Base-by-base conservation (phyloP, 208 protist species). In the Leishmania turanica region DNA sequence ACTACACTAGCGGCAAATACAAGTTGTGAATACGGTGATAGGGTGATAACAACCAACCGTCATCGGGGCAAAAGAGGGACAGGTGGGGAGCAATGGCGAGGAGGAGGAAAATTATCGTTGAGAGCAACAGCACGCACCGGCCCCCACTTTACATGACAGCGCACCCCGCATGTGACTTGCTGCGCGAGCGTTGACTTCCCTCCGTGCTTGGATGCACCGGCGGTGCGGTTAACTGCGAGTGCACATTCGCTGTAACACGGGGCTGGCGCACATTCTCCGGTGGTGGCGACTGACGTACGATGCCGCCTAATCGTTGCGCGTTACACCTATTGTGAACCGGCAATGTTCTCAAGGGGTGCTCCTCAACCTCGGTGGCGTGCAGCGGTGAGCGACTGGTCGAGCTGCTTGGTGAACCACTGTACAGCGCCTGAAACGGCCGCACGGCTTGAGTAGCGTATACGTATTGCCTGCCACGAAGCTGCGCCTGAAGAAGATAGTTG, bases 401-500 rank as follows among this genome's bases (percentile, higher is more conserved):
- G 31, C 6, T 40, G 19, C 42, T 42, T 19, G 31, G 74, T n/a
- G 74, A 53, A 17, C 15, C 17, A 24, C 42, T 31, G 24, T 34
- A 15, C n/a, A 78, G 62, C 37, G 11, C 42, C 8, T 42, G 56
- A 58, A n/a, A 34, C 40, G 45, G 1, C 24, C 4, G 75, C 24
- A 24, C 42, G 21, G 60, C 5, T 24, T 34, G 56, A 9, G 42
- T 21, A 45, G 24, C 3, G 42, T 21, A 47, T 8, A 5, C 2
- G 42, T 70, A 37, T 31, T 53, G 37, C 27, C 45, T 74, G 45
- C 15, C 68, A 53, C 78, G 66, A 71, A 60, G 75, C 51, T 77
- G 84, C 54, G 81, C 74, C 24, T 86, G 75, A 11, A 56, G 45
- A 21, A 79, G 62, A 68, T 86, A 93, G 54, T 81, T 56, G 72